These are phyloP conservation scores for Aspergillus saccharolyticus DNA, from an alignment of 495 filamentous ascomycete genomes.

Conservation along the genomic window DNA sequence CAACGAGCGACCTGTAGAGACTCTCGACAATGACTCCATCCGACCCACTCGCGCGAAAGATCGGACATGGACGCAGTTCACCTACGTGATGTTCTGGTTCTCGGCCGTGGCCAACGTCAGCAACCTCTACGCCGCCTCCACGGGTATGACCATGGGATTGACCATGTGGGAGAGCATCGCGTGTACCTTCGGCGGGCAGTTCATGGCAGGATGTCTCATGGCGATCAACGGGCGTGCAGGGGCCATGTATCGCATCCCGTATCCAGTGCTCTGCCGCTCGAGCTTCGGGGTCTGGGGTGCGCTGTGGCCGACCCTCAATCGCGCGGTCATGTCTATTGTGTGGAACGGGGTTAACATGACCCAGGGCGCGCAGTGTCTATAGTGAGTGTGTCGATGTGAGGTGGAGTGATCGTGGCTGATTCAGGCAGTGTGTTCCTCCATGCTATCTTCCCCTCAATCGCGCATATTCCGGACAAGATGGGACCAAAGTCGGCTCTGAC, in stretches of 20 bases:
- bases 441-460: slow-evolving; percentile 33
- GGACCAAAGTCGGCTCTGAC: slow-evolving; percentile 29
- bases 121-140: slow-evolving; percentile 33
- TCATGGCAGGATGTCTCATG: slow-evolving; percentile 28
- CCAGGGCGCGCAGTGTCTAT: slow-evolving; percentile 36
- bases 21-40: slow-evolving; percentile 36
- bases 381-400: slow-evolving; percentile 13
- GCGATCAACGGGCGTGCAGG: slow-evolving; percentile 36
- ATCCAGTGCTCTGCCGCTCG: slow-evolving; percentile 32
- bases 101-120: slow-evolving; percentile 37
- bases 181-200: slow-evolving; percentile 30
- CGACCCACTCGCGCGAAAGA: slow-evolving; percentile 29
- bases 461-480: slow-evolving; percentile 30
- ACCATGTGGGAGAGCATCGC: slow-evolving; percentile 36
- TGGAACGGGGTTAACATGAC: slow-evolving; percentile 37
- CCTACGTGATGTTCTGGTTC: slow-evolving; percentile 38
- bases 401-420: neutral
- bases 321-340: slow-evolving; percentile 35
- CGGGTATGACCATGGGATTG: slow-evolving; percentile 30
- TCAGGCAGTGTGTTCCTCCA: slow-evolving; percentile 29
- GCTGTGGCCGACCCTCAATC: slow-evolving; percentile 36
- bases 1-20: slow-evolving; percentile 13
- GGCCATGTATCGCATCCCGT: slow-evolving; percentile 36
- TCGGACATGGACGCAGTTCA: slow-evolving; percentile 34
- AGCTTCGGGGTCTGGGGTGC: slow-evolving; percentile 34